These are phyloP conservation scores for Chrysanthemum makinoi DNA, from an alignment of 129 eudicot species.

Conservation along the genomic window DNA sequence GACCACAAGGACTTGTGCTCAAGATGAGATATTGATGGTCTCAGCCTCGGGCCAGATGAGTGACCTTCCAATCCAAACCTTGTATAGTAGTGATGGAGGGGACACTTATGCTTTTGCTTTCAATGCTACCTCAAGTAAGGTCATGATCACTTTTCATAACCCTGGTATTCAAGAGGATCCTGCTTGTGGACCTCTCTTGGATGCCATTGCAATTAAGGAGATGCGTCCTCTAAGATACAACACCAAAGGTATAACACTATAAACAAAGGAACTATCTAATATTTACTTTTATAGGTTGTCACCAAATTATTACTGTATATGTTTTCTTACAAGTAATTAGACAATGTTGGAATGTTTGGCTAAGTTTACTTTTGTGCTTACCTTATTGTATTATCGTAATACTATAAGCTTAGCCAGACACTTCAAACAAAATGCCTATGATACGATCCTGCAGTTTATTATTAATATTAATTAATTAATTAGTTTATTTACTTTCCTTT, in stretches of 20 bases:
- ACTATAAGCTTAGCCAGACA: too few species aligned
- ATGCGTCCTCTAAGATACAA: slow-evolving; percentile 32
- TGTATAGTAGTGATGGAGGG: slow-evolving; percentile 62
- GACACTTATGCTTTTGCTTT: slow-evolving; percentile 70
- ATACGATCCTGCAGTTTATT: too few species aligned
- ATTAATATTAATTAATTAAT: too few species aligned
- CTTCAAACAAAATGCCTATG: too few species aligned
- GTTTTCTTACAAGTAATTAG: background rate
- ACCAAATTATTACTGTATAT: too few species aligned
- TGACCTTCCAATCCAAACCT: slow-evolving; percentile 55
- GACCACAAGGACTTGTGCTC: slow-evolving; percentile 70
- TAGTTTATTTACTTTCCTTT: too few species aligned
- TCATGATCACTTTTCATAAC: slow-evolving; percentile 50
- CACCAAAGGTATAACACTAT: slow-evolving; percentile 35
- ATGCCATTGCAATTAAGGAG: slow-evolving; percentile 63
- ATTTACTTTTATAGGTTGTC: background rate
- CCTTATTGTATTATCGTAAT: too few species aligned
- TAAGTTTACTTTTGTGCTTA: too few species aligned
- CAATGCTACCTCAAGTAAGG: slow-evolving; percentile 34
- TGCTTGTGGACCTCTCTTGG: slow-evolving; percentile 63
- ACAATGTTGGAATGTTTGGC: background rate
- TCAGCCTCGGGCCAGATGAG: slow-evolving; percentile 32
- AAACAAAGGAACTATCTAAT: background rate
- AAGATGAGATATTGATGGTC: slow-evolving; percentile 47
- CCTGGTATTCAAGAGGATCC: slow-evolving; percentile 67